These are phyloP conservation scores for Candolleomyces eurysporus DNA, from an alignment of 768 basidiomycete genomes.

Conservation along the genomic window DNA sequence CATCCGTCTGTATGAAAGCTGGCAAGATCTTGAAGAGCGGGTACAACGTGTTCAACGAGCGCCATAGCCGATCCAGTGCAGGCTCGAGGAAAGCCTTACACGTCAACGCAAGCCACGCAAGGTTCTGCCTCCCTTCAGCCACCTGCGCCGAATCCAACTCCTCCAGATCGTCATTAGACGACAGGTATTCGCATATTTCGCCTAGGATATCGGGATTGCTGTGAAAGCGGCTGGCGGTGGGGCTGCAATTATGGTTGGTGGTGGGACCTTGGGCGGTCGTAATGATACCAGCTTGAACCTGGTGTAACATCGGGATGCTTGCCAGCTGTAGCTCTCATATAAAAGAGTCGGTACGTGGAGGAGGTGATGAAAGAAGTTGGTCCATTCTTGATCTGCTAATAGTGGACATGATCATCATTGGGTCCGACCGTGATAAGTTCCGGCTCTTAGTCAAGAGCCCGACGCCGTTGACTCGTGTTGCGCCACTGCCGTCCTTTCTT, in stretches of 20 bases:
- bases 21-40: constrained; percentile 31
- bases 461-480: no score
- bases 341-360: no score
- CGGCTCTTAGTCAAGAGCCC: no score
- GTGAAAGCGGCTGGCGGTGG: constrained; percentile 14
- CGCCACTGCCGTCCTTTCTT: no score
- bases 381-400: no score
- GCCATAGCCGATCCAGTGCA: constrained; percentile 31
- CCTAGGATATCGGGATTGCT: constrained; percentile 29
- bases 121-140: constrained; percentile 5
- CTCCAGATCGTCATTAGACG: constrained; percentile 15
- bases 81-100: constrained; percentile 31
- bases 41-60: constrained; percentile 28
- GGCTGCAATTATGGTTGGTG: no score
- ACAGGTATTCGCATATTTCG: constrained; percentile 26
- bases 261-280: no score
- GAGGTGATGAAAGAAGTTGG: no score
- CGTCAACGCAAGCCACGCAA: constrained; percentile 23
- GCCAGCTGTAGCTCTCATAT: neutral
- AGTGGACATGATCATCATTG: no score
- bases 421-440: no score
- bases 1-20: constrained; percentile 25
- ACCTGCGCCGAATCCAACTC: constrained; percentile 17
- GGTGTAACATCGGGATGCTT: neutral
- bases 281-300: no score